A percentile compares a stretch with the other conserved stretches of the same genome.
Evolutionary conservation across 1,139 yeast species (phyloP).

Genomic region (Hansenula sp.): DNA sequence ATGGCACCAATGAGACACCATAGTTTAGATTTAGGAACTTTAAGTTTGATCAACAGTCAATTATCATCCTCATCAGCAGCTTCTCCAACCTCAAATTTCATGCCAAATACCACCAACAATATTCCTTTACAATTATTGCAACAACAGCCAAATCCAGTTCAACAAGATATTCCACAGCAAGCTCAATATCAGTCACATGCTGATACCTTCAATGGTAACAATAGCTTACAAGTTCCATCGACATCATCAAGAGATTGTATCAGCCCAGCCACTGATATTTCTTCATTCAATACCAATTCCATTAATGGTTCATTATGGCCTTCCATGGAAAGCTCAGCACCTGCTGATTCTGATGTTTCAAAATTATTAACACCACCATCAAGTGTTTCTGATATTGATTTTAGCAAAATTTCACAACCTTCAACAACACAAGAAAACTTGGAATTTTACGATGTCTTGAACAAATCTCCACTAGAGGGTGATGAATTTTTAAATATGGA

Average conservation of each 20-base stretch:
- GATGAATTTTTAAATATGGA: not conserved
- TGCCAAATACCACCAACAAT: constrained; percentile 2
- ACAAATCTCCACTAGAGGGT: constrained; percentile 17
- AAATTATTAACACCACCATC: constrained; percentile 18
- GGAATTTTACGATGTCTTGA: constrained; percentile 10
- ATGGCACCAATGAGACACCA: constrained; percentile 20
- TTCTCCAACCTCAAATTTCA: constrained; percentile 4
- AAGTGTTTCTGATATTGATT: constrained; percentile 11
- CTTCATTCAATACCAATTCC: not conserved
- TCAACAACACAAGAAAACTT: not conserved
- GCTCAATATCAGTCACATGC: not conserved
- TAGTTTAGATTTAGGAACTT: constrained; percentile 16
- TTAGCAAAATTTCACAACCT: not conserved
- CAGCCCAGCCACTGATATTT: not conserved
- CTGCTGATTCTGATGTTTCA: constrained; percentile 7
- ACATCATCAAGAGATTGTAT: not conserved
- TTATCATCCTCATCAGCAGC: not conserved
- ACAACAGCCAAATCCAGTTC: not conserved
- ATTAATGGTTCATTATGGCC: constrained; percentile 18
- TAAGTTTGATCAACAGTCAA: constrained; percentile 8
- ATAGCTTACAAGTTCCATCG: not conserved
- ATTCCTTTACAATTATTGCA: not conserved
- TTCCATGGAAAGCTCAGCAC: constrained; percentile 14
- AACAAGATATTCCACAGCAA: not conserved
- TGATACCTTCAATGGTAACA: constrained; percentile 1